These are phyloP conservation scores for Plasmodium sp. DNA, from an alignment of 169 alveolate species.

Conservation along the genomic window DNA sequence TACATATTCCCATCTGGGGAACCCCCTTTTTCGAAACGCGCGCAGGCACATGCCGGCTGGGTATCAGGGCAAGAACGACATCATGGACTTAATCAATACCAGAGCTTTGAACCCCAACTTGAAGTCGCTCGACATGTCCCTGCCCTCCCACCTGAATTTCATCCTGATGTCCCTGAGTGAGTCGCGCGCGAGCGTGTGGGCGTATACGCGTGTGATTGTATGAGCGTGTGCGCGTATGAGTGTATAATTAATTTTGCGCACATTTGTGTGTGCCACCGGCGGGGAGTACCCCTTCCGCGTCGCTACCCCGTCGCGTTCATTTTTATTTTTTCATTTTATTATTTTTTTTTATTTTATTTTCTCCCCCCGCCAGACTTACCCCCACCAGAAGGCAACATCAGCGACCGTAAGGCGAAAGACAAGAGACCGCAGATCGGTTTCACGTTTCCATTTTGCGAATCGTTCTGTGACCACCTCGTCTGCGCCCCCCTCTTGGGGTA, in stretches of 20 bases:
- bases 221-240: background rate
- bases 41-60: slow-evolving; percentile 69
- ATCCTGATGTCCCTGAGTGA: slow-evolving; percentile 55
- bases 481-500: background rate
- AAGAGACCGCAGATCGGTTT: background rate
- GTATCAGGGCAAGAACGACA: slow-evolving; percentile 61
- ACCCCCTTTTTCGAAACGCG: background rate
- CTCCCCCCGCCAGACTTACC: background rate
- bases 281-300: background rate
- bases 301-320: background rate
- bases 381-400: background rate
- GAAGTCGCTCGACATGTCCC: slow-evolving; percentile 47
- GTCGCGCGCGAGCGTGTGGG: background rate
- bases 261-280: background rate
- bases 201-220: background rate
- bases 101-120: slow-evolving; percentile 34
- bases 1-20: background rate
- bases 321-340: background rate
- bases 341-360: background rate
- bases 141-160: slow-evolving; percentile 52
- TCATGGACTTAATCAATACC: slow-evolving; percentile 40
- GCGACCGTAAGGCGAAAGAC: background rate
- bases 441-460: background rate
- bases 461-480: background rate
- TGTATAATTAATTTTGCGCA: background rate